phyloP scores from a whole-genome alignment of 495 filamentous ascomycete genomes.

The Parachaetomium inaequale region DNA sequence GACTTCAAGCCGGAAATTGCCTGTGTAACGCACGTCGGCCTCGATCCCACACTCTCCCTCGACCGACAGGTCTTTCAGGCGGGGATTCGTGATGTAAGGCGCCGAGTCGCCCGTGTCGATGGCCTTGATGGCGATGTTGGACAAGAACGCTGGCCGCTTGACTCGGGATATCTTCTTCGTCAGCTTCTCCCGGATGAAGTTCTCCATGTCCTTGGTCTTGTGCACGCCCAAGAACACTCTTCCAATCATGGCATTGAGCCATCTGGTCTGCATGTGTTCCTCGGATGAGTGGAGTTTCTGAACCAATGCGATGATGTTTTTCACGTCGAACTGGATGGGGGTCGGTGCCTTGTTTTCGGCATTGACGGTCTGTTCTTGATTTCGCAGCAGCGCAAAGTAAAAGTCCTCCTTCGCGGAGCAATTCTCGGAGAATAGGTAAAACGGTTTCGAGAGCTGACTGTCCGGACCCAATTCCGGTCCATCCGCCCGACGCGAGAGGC shows the following conservation, averaged over 20 bases:
- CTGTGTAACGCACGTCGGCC: constrained; percentile 80
- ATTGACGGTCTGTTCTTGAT: constrained; percentile 65
- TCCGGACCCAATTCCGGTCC: constrained; percentile 52
- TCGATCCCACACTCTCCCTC: constrained; percentile 86
- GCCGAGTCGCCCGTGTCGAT: constrained; percentile 86
- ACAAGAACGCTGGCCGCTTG: constrained; percentile 85
- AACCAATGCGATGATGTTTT: constrained; percentile 80
- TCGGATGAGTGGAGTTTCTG: constrained; percentile 88
- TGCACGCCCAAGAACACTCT: constrained; percentile 84
- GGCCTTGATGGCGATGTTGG: constrained; percentile 69
- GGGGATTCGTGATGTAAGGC: constrained; percentile 84
- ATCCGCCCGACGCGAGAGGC: constrained; percentile 67
- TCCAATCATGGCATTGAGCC: constrained; percentile 89
- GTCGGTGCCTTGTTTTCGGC: constrained; percentile 58
- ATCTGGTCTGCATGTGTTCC: constrained; percentile 85
- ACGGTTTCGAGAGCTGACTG: constrained; percentile 65
- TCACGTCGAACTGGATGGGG: constrained; percentile 74
- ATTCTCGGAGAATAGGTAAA: constrained; percentile 91
- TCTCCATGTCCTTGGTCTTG: constrained; percentile 75
- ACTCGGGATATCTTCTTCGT: constrained; percentile 95
- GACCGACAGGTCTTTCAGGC: constrained; percentile 82
- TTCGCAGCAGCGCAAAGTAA: constrained; percentile 86
- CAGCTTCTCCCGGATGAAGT: constrained; percentile 76
- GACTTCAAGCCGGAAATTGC: constrained; percentile 84
- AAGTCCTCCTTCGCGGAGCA: constrained; percentile 97